Conservation (phyloP, 495 filamentous ascomycete genomes). For the Neurospora sp. region DNA sequence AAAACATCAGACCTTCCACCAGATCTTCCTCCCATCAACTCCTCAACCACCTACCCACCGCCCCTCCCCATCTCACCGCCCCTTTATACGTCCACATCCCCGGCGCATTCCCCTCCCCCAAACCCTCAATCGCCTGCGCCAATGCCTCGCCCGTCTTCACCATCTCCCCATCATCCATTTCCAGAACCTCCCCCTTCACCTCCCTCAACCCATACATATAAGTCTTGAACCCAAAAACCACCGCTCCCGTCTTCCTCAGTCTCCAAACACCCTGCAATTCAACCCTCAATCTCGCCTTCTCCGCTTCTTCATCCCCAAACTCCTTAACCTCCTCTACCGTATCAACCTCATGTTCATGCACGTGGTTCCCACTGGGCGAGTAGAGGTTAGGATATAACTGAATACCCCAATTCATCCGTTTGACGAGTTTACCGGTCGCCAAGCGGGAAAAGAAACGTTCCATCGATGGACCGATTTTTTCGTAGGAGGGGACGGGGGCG, state of each 20-base stretch:
- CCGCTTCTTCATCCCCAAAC: slow-evolving; percentile 40
- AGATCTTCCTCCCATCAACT: background rate
- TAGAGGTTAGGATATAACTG: slow-evolving; percentile 48
- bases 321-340: slow-evolving; percentile 23
- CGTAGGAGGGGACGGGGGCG: slow-evolving; percentile 57
- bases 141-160: slow-evolving; percentile 57
- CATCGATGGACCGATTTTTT: slow-evolving; percentile 66
- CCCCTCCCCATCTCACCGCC: slow-evolving; percentile 54
- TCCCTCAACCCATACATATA: slow-evolving; percentile 60
- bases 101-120: slow-evolving; percentile 57
- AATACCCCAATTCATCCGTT: slow-evolving; percentile 56
- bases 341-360: slow-evolving; percentile 21
- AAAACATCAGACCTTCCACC: background rate
- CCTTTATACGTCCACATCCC: slow-evolving; percentile 62
- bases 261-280: slow-evolving; percentile 74
- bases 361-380: slow-evolving; percentile 41
- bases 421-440: slow-evolving; percentile 43
- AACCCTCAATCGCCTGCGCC: slow-evolving; percentile 61
- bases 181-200: slow-evolving; percentile 59
- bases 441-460: slow-evolving; percentile 60
- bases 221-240: slow-evolving; percentile 74
- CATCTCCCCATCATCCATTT: slow-evolving; percentile 54
- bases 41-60: slow-evolving; percentile 20
- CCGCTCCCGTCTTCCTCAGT: slow-evolving; percentile 50
- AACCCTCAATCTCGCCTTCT: slow-evolving; percentile 47